Percentiles rank a stretch among this genome's conserved stretches.
These are phyloP conservation scores for Gliomastix tumulicola DNA, from an alignment of 2,329 filamentous ascomycete species.

Conservation along the genomic window DNA sequence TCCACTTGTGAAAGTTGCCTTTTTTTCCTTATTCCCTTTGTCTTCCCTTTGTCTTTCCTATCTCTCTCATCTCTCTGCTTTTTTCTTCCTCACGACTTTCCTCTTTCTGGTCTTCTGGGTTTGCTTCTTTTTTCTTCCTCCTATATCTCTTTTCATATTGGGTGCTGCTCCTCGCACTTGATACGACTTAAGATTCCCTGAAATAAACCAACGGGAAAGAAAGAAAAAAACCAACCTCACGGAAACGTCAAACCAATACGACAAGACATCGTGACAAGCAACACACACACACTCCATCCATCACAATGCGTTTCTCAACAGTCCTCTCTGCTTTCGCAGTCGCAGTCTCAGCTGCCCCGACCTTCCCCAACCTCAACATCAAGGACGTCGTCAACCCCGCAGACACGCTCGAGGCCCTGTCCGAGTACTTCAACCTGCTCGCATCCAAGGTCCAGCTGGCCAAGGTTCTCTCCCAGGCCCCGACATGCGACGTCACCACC, in stretches of 20 bases:
- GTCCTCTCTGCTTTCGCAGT: slow-evolving; percentile 35
- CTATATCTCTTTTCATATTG: no score
- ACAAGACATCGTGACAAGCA: no score
- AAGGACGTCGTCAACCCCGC: slow-evolving; percentile 25
- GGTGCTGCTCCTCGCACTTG: no score
- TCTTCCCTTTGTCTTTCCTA: slow-evolving; percentile 12
- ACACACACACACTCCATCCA: no score
- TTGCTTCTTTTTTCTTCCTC: no score
- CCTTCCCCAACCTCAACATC: slow-evolving; percentile 26
- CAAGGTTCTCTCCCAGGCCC: slow-evolving; percentile 29
- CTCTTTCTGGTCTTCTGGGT: no score
- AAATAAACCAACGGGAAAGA: no score
- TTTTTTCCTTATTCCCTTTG: slow-evolving; percentile 12
- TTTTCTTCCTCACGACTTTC: slow-evolving; percentile 8
- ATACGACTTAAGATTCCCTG: no score
- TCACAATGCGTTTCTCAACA: slow-evolving; percentile 43
- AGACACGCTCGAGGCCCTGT: slow-evolving; percentile 37
- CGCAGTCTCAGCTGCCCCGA: slow-evolving; percentile 39
- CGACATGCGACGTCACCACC: slow-evolving; percentile 46
- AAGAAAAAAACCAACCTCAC: slow-evolving; percentile 1
- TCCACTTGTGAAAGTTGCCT: slow-evolving; percentile 3
- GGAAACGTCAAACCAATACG: slow-evolving; percentile 1
- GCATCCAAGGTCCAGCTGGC: slow-evolving; percentile 45
- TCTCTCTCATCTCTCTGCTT: slow-evolving; percentile 10
- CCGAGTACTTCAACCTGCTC: slow-evolving; percentile 55